Conservation (phyloP, 805 yeast genomes). For the Ascoidea asiatica region DNA sequence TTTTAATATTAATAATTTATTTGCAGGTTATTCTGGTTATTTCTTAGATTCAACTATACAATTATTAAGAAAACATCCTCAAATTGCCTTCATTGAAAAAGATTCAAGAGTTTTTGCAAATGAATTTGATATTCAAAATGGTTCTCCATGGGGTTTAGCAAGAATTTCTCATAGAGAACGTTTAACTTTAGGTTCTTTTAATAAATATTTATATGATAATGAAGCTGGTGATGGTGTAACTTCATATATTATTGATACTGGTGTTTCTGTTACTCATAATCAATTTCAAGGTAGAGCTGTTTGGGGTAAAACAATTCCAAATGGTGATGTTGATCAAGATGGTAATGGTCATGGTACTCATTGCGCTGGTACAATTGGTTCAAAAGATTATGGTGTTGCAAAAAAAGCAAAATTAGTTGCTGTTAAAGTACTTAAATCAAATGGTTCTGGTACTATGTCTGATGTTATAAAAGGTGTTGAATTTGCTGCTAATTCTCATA, state of each 20-base stretch:
- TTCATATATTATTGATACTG: constrained; percentile 83
- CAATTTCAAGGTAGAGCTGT: constrained; percentile 76
- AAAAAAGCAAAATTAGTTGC: constrained; percentile 70
- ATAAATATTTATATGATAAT: constrained; percentile 58
- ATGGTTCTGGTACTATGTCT: constrained; percentile 75
- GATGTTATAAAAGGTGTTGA: constrained; percentile 80
- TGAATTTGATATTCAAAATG: constrained; percentile 56
- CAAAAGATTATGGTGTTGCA: constrained; percentile 71
- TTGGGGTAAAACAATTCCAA: constrained; percentile 78
- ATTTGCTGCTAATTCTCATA: constrained; percentile 65
- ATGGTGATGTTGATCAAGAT: constrained; percentile 56
- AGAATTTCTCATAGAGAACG: constrained; percentile 76
- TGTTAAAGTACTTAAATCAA: constrained; percentile 69
- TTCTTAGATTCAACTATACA: constrained; percentile 68
- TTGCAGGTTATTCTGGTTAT: constrained; percentile 77
- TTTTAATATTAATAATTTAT: constrained; percentile 41
- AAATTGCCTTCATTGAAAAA: constrained; percentile 48
- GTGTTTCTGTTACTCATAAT: constrained; percentile 59
- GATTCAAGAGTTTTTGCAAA: constrained; percentile 60
- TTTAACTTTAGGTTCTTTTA: constrained; percentile 53
- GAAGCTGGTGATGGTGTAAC: constrained; percentile 77
- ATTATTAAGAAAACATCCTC: constrained; percentile 52
- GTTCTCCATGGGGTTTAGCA: constrained; percentile 92
- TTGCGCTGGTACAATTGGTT: constrained; percentile 92
- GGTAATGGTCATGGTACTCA: constrained; percentile 95